Evolutionary conservation across 2,329 filamentous ascomycete species (phyloP).

Genomic region (Apiospora hydei): DNA sequence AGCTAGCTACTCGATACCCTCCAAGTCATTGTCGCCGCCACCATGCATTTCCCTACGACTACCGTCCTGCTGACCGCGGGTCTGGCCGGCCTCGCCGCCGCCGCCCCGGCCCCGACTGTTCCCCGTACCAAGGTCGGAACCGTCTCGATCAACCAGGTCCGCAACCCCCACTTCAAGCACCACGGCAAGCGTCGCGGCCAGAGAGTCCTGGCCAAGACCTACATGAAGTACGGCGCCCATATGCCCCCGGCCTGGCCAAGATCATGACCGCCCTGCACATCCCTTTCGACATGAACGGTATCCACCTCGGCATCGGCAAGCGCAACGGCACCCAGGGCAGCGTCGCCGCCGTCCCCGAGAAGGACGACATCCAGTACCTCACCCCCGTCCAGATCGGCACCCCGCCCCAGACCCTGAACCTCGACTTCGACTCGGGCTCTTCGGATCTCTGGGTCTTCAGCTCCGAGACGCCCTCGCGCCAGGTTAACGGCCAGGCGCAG

Average conservation of each 20-base stretch:
- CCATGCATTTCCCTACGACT: slow-evolving; percentile 15
- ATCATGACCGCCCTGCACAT: slow-evolving; percentile 25
- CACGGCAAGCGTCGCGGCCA: slow-evolving; percentile 26
- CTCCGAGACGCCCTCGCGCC: slow-evolving; percentile 40
- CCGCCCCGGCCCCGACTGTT: slow-evolving; percentile 14
- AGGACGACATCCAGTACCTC: slow-evolving; percentile 25
- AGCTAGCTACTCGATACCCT: neutral
- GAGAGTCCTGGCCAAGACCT: slow-evolving; percentile 33
- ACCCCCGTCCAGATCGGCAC: slow-evolving; percentile 41
- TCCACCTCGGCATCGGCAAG: neutral
- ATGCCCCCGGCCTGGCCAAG: slow-evolving; percentile 29
- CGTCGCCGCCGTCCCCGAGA: slow-evolving; percentile 29
- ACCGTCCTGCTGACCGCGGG: slow-evolving; percentile 10
- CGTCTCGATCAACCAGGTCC: slow-evolving; percentile 27
- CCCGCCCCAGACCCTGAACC: slow-evolving; percentile 50
- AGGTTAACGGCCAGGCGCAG: slow-evolving; percentile 48
- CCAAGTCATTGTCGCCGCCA: neutral
- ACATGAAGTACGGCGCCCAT: slow-evolving; percentile 31
- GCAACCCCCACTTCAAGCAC: slow-evolving; percentile 30
- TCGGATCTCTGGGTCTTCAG: slow-evolving; percentile 58
- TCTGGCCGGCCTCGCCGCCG: slow-evolving; percentile 15
- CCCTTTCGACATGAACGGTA: slow-evolving; percentile 18
- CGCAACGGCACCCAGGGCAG: slow-evolving; percentile 30
- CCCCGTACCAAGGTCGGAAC: slow-evolving; percentile 21
- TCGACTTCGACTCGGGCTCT: slow-evolving; percentile 56